Conservation (phyloP, 805 yeast species). For the Suhomyces faveliae region DNA sequence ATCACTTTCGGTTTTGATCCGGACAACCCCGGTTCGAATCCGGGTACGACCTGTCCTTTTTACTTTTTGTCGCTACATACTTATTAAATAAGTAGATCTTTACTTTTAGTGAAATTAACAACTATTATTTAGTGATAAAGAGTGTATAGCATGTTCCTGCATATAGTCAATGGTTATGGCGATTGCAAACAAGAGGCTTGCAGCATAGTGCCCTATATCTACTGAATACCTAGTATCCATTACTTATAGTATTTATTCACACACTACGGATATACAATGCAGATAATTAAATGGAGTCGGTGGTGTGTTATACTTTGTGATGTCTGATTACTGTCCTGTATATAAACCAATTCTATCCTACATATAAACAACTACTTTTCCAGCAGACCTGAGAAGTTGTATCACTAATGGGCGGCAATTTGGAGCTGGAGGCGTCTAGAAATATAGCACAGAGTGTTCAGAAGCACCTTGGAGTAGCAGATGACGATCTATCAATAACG, state of each 20-base stretch:
- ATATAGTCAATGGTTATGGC: too few relatives aligned
- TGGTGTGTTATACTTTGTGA: too few relatives aligned
- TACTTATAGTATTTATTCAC: too few relatives aligned
- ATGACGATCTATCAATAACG: conserved; percentile 25
- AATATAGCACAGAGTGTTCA: conserved; percentile 8
- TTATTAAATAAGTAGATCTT: too few relatives aligned
- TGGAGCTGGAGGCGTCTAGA: not conserved
- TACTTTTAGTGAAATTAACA: too few relatives aligned
- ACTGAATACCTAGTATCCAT: too few relatives aligned
- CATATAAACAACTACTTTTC: not conserved
- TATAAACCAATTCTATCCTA: not conserved
- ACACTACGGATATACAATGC: too few relatives aligned
- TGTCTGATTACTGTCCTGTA: not conserved
- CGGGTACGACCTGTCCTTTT: conserved; percentile 68
- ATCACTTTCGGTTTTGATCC: conserved; percentile 82
- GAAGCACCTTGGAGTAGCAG: conserved; percentile 19
- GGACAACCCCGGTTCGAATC: conserved; percentile 83
- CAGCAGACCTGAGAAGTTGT: not conserved
- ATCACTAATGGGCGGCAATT: not conserved
- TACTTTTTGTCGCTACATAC: too few relatives aligned
- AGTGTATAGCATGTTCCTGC: too few relatives aligned
- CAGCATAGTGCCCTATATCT: too few relatives aligned
- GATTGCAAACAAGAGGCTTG: too few relatives aligned
- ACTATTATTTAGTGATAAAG: too few relatives aligned
- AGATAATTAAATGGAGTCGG: not conserved